These are phyloP conservation scores for Calonectria hongkongensis DNA, from an alignment of 2,329 filamentous ascomycete genomes.

Conservation along the genomic window DNA sequence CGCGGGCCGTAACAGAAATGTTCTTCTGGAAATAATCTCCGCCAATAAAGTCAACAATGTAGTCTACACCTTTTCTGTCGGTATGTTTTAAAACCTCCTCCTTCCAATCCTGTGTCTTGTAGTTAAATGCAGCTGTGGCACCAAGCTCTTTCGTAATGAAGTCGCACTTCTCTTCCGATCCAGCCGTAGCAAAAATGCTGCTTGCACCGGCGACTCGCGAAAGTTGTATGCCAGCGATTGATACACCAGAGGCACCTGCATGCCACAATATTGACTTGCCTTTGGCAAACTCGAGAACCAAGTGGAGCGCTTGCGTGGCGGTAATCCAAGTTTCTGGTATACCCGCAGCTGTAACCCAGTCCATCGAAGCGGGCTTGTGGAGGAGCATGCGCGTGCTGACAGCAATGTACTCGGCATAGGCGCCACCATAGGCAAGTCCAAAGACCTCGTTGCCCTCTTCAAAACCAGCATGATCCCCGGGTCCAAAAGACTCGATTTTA, in stretches of 20 bases:
- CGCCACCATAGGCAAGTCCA: constrained; percentile 90
- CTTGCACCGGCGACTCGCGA: constrained; percentile 78
- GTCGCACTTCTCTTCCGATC: constrained; percentile 84
- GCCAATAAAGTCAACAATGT: constrained; percentile 90
- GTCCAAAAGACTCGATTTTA: constrained; percentile 74
- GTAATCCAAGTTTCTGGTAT: constrained; percentile 94
- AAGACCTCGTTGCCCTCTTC: constrained; percentile 86
- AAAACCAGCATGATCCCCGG: constrained; percentile 72
- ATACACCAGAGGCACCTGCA: constrained; percentile 89
- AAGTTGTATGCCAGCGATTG: constrained; percentile 90
- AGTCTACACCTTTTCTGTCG: constrained; percentile 83
- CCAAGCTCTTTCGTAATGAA: constrained; percentile 84
- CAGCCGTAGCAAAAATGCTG: constrained; percentile 85
- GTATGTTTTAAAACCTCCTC: constrained; percentile 81
- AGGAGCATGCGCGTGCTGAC: constrained; percentile 86
- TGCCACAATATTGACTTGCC: constrained; percentile 90
- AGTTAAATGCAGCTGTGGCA: constrained; percentile 87
- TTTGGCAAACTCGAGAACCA: constrained; percentile 82
- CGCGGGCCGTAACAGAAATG: constrained; percentile 81
- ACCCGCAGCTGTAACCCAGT: constrained; percentile 84
- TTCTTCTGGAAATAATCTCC: constrained; percentile 86
- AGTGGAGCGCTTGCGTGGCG: constrained; percentile 88
- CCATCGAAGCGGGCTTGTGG: constrained; percentile 82
- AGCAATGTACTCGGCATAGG: constrained; percentile 89
- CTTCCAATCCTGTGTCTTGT: constrained; percentile 84